Evolutionary conservation across 441 rosid species (phyloP).

Genomic region (Dalechampia spathulata): DNA sequence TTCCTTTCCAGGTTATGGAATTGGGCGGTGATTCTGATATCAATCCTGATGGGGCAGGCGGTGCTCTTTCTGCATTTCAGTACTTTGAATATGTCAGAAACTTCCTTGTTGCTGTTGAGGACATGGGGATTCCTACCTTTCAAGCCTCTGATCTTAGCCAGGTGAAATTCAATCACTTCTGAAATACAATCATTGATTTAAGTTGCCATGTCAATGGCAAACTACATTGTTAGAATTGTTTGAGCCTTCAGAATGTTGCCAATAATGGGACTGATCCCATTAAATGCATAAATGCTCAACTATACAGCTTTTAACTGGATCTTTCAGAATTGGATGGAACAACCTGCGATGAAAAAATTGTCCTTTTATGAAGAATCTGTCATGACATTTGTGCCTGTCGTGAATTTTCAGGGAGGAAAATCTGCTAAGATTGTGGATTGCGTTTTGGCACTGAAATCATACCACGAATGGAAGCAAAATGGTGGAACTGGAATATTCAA

Average conservation of each 20-base stretch:
- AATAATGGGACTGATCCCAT: no score
- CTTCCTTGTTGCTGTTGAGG: constrained; percentile 78
- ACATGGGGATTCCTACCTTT: constrained; percentile 79
- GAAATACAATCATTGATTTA: no score
- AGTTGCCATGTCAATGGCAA: no score
- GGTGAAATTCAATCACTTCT: constrained; percentile 27
- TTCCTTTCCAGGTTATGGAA: constrained; percentile 68
- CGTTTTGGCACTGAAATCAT: constrained; percentile 82
- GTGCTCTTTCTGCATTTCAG: constrained; percentile 85
- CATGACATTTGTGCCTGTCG: background rate
- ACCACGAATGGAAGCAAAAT: constrained; percentile 74
- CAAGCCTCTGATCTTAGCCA: constrained; percentile 93
- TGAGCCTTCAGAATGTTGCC: no score
- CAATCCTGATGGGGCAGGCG: constrained; percentile 73
- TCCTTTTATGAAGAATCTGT: no score
- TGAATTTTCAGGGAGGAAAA: constrained; percentile 84
- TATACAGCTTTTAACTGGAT: no score
- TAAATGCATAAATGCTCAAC: no score
- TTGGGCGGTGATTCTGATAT: constrained; percentile 61
- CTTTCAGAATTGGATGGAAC: no score
- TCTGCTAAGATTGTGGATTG: constrained; percentile 78
- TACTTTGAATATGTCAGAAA: constrained; percentile 95
- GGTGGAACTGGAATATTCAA: constrained; percentile 92
- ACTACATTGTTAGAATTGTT: no score
- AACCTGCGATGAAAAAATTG: no score